A percentile compares a stretch with the other conserved stretches of the same genome.
These are phyloP conservation scores for Neurospora sp. DNA, from an alignment of 495 filamentous ascomycete species.

Conservation along the genomic window DNA sequence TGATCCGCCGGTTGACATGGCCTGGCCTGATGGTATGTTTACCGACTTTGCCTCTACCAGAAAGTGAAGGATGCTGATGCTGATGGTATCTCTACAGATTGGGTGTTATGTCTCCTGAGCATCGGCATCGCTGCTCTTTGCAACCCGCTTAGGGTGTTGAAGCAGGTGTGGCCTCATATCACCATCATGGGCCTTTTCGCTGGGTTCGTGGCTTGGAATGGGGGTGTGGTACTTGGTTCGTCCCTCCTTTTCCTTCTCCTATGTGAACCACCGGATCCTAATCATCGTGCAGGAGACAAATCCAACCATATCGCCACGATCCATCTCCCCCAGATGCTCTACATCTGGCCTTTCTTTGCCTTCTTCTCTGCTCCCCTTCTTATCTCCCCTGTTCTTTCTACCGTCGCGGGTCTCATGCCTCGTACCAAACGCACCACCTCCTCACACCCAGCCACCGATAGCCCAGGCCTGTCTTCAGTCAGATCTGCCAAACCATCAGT, in stretches of 20 bases:
- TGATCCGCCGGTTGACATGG: constrained; percentile 48
- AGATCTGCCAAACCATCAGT: neutral
- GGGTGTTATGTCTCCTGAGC: constrained; percentile 45
- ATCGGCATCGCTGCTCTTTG: constrained; percentile 44
- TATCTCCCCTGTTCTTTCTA: constrained; percentile 10
- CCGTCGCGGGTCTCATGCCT: neutral
- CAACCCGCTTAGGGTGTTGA: constrained; percentile 39
- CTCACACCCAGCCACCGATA: neutral
- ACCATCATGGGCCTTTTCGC: constrained; percentile 57
- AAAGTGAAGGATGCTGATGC: neutral
- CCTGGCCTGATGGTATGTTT: constrained; percentile 45
- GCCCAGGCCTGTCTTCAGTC: neutral
- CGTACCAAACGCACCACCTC: neutral
- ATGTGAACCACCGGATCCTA: neutral
- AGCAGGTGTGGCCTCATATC: constrained; percentile 55
- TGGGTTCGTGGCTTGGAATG: constrained; percentile 74
- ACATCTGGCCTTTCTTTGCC: constrained; percentile 77
- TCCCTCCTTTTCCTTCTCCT: neutral
- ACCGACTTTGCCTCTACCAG: no score
- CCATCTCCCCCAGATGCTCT: constrained; percentile 87
- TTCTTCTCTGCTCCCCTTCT: constrained; percentile 86
- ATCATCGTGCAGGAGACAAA: constrained; percentile 58
- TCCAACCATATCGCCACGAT: constrained; percentile 82
- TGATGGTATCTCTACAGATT: constrained; percentile 18
- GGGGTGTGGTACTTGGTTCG: constrained; percentile 79